A percentile compares a stretch with the other conserved stretches of the same genome.
phyloP scores from a whole-genome alignment of 768 basidiomycete species.

The Hypholoma fasciculare region DNA sequence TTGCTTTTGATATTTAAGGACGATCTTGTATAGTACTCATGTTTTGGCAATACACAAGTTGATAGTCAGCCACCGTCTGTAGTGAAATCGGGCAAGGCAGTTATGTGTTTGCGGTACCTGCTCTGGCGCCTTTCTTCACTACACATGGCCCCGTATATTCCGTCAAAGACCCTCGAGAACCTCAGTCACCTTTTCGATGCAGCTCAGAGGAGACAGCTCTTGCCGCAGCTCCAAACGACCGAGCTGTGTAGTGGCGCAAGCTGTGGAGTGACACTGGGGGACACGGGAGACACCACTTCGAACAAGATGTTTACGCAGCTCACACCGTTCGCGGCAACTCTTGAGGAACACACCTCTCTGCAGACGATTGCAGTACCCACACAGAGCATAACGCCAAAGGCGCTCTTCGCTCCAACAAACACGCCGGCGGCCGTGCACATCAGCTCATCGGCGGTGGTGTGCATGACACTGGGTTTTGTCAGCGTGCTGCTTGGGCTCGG shows the following conservation, averaged over 20 bases:
- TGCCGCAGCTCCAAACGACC: not conserved
- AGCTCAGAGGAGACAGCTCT: not conserved
- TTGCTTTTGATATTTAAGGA: no score
- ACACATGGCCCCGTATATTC: conserved; percentile 1
- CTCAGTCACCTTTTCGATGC: not conserved
- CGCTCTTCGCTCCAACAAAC: not conserved
- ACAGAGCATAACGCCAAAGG: no score
- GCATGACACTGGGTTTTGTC: conserved; percentile 12
- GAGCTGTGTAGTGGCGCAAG: not conserved
- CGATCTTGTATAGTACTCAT: not conserved
- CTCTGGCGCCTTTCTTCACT: not conserved
- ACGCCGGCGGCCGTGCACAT: not conserved
- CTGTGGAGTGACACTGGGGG: not conserved
- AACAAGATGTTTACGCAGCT: not conserved
- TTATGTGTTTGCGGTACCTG: no score
- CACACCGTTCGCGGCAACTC: not conserved
- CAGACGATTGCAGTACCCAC: not conserved
- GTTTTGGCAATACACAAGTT: not conserved
- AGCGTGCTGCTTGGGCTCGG: conserved; percentile 9
- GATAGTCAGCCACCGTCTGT: conserved; percentile 1
- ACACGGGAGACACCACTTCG: not conserved
- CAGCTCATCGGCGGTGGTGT: not conserved
- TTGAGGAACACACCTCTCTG: not conserved
- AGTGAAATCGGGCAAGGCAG: not conserved
- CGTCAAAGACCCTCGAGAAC: not conserved